Conservation (phyloP, 345 rosid species). For the Gossypium sturtianum region DNA sequence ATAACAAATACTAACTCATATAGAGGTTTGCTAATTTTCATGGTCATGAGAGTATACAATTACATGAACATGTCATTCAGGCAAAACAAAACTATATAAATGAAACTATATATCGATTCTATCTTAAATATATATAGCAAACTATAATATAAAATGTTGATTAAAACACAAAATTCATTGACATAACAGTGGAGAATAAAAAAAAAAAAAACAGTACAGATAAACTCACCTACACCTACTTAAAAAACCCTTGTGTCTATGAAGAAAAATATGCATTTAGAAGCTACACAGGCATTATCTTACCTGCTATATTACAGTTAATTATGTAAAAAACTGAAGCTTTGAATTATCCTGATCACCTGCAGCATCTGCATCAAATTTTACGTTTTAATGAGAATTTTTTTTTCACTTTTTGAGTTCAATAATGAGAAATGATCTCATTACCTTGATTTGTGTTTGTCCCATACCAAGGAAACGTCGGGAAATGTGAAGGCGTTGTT, state of each 20-base stretch:
- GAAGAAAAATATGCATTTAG: not conserved
- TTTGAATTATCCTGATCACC: too few species aligned
- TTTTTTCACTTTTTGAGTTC: conserved; percentile 21
- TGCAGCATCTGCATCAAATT: not conserved
- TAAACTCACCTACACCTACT: not conserved
- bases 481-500: conserved; percentile 48
- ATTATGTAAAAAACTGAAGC: too few species aligned
- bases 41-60: not conserved
- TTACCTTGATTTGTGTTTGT: conserved; percentile 22
- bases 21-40: not conserved
- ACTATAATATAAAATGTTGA: not conserved
- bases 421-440: conserved; percentile 36
- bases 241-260: not conserved
- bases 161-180: not conserved
- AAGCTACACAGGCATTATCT: not conserved
- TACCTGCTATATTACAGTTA: not conserved
- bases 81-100: not conserved
- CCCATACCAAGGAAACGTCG: conserved; percentile 43
- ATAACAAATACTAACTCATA: too few species aligned
- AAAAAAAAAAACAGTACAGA: not conserved
- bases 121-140: not conserved
- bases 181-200: not conserved
- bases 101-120: too few species aligned
- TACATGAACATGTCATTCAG: not conserved
- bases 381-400: conserved; percentile 3